A percentile compares a stretch with the other conserved stretches of the same genome.
phyloP scores from a whole-genome alignment of 768 basidiomycete species.

The Cyathus striatus region DNA sequence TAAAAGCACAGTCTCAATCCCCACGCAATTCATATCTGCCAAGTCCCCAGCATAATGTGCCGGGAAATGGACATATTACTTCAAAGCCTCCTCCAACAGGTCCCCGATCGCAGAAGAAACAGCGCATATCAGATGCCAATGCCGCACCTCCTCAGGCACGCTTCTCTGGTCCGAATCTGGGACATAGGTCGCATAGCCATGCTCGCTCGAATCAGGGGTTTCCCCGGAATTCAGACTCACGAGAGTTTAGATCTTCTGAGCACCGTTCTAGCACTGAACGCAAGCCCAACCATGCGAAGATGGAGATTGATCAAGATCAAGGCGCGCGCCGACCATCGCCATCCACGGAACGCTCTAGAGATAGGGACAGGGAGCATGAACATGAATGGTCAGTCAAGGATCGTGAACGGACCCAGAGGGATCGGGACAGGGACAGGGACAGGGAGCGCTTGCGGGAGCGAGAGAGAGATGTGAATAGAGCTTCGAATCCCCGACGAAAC shows the following conservation, averaged over 20 bases:
- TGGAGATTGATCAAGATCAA: conserved; percentile 55
- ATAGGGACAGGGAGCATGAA: conserved; percentile 22
- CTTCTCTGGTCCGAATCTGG: conserved; percentile 9
- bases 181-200: conserved; percentile 17
- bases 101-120: conserved; percentile 78
- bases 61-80: conserved; percentile 23
- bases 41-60: conserved; percentile 14
- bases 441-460: conserved; percentile 22
- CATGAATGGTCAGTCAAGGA: conserved; percentile 18
- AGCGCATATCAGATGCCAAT: conserved; percentile 57
- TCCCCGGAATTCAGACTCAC: background rate
- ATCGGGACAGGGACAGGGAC: conserved; percentile 19
- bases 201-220: background rate
- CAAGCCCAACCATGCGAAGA: conserved; percentile 27
- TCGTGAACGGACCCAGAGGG: conserved; percentile 12
- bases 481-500: conserved; percentile 20
- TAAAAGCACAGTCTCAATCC: conserved; percentile 38
- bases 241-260: conserved; percentile 13
- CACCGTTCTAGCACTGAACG: conserved; percentile 15
- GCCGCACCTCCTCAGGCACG: conserved; percentile 25
- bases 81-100: conserved; percentile 69
- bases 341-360: conserved; percentile 16
- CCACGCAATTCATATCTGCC: conserved; percentile 42
- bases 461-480: conserved; percentile 14
- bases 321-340: conserved; percentile 38